Base-by-base conservation (phyloP, 2,329 filamentous ascomycete genomes). In the Hirsutella rhossiliensis region DNA sequence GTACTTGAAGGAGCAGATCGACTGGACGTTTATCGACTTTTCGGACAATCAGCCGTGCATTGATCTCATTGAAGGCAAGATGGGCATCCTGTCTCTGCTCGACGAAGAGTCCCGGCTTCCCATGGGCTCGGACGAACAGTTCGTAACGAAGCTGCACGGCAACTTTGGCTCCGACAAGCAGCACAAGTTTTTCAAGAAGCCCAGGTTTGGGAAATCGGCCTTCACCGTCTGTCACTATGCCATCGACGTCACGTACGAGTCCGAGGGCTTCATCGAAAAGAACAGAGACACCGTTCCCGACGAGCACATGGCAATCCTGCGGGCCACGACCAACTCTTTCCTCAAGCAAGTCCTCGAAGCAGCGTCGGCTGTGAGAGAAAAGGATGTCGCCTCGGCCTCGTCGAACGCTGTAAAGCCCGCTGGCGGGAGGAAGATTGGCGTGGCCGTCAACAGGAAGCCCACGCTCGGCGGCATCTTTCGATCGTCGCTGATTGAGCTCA, bases 1-100 rank as follows among this genome's bases (percentile, higher is more conserved):
- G 64, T 98, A 98, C 61, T 76, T 96, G 36, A 80, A 83, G 44
- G 92, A 98, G 66, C 75, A 97, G 67, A 98, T 98, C 52, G 89
- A 97, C 66, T 98, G 92, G 92, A 96, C 86, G 11, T 98, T 98
- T 61, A 98, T 98, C 61, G 92, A 98, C 61, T 98, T 98, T 65
- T 94, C 90, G 6, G 92, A 98, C 66, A 98, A 98, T 57, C 92
- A 98, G 67, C 92, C 92, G 17, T 98, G 92, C 69, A 98, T 98
- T 56, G 92, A 98, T 62, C 69, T 98, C 43, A 98, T 98, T 53
- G 92, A 98, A 68, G 90, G 88, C 53, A 97, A 94, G 64, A 77
- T 98, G 54, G 92, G 92, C 64, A 84, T 98, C 42, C 67, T 98
- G 50, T 87, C 90, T 18, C 73, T 98, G 27, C 72, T 98, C 34